Evolutionary conservation across 2,329 filamentous ascomycete genomes (phyloP).

Genomic region (Alternaria gansuensis): DNA sequence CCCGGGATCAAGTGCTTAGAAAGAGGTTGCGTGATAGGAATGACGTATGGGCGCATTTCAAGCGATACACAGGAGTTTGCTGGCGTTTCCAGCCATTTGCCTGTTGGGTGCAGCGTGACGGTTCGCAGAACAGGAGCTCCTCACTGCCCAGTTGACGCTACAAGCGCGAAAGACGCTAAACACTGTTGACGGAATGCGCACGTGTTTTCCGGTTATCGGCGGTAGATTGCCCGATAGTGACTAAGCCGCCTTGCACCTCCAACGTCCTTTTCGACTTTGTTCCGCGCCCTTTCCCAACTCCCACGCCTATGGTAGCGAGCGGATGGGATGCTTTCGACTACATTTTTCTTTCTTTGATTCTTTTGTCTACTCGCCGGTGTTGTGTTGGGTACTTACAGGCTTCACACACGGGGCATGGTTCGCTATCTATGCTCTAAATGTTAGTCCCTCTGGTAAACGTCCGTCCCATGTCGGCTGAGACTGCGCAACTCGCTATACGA

Average conservation of each 20-base stretch:
- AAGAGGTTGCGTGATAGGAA: constrained; percentile 28
- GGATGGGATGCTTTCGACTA: neutral
- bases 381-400: constrained; percentile 1
- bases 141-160: constrained; percentile 17
- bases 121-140: constrained; percentile 26
- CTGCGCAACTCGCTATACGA: neutral
- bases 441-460: neutral
- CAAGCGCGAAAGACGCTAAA: constrained; percentile 30
- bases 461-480: constrained; percentile 6
- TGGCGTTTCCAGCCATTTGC: constrained; percentile 34
- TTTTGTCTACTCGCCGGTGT: neutral
- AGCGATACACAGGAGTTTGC: constrained; percentile 32
- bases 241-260: constrained; percentile 8
- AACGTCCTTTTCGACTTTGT: neutral
- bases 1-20: constrained; percentile 24
- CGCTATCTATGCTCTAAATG: neutral
- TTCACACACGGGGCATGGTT: neutral
- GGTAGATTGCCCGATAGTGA: constrained; percentile 17
- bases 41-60: constrained; percentile 44
- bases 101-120: constrained; percentile 20
- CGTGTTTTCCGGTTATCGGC: constrained; percentile 25
- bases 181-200: constrained; percentile 31
- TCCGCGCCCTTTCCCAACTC: constrained; percentile 1
- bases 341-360: neutral
- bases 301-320: neutral